A percentile compares a stretch with the other conserved stretches of the same genome.
phyloP scores from a whole-genome alignment of 768 basidiomycete genomes.

The Pulveroboletus sp. region DNA sequence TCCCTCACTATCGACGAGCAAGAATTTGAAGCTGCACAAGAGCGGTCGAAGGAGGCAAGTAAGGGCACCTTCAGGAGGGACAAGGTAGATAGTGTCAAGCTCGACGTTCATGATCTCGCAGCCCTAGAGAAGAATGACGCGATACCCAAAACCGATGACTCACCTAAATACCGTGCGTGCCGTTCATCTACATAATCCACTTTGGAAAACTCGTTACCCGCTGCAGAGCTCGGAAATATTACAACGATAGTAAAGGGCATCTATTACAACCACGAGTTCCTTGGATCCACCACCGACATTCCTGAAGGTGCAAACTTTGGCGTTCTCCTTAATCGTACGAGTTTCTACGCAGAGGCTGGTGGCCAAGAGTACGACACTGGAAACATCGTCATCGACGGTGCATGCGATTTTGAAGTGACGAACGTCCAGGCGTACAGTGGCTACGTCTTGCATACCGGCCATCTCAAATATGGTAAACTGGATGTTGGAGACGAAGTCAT shows the following conservation, averaged over 20 bases:
- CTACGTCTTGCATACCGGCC: constrained; percentile 91
- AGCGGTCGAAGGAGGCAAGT: constrained; percentile 85
- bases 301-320: constrained; percentile 73
- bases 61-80: constrained; percentile 78
- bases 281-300: constrained; percentile 60
- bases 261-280: constrained; percentile 76
- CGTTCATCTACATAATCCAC: not conserved
- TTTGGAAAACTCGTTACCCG: constrained; percentile 1
- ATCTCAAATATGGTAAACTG: constrained; percentile 83
- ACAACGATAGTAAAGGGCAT: constrained; percentile 76
- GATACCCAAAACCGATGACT: constrained; percentile 92
- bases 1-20: constrained; percentile 78
- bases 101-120: constrained; percentile 94
- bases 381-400: constrained; percentile 86
- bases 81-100: constrained; percentile 66
- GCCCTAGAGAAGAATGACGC: constrained; percentile 69
- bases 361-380: constrained; percentile 98
- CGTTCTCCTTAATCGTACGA: constrained; percentile 84
- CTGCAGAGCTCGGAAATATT: constrained; percentile 71
- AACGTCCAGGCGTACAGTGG: constrained; percentile 95
- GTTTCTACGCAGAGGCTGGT: constrained; percentile 96
- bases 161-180: constrained; percentile 79
- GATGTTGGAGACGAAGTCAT: constrained; percentile 77
- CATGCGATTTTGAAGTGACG: constrained; percentile 87
- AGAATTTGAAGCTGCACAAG: constrained; percentile 87